Conservation (phyloP, 768 basidiomycete species). For the Serendipita sp. region DNA sequence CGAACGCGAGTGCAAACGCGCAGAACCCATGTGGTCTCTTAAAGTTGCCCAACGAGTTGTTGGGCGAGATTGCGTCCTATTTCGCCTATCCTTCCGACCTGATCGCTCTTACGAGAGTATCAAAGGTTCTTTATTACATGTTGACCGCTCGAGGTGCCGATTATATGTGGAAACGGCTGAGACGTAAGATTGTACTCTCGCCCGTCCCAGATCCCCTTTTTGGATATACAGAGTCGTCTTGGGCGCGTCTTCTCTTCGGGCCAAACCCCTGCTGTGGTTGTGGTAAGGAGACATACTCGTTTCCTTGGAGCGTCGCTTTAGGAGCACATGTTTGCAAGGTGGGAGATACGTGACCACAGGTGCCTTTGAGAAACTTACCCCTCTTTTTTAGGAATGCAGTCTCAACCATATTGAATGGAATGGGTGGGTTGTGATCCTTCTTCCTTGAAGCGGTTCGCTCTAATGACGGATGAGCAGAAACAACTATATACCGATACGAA, state of each 20-base stretch:
- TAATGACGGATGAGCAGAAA: too few species aligned
- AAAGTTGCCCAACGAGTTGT: not conserved
- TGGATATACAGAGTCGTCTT: not conserved
- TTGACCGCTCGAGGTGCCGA: not conserved
- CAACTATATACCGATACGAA: too few species aligned
- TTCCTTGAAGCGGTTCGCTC: too few species aligned
- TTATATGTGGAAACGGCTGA: not conserved
- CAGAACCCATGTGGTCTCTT: not conserved
- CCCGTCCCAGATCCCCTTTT: not conserved
- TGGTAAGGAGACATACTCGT: not conserved
- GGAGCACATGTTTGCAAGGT: not conserved
- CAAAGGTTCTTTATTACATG: not conserved
- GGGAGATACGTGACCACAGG: not conserved
- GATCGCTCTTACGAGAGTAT: not conserved
- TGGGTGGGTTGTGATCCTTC: too few species aligned
- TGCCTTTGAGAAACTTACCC: too few species aligned
- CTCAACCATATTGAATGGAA: too few species aligned
- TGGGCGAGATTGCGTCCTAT: not conserved
- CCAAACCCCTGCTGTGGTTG: not conserved
- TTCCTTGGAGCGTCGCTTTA: not conserved
- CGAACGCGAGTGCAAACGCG: too few species aligned
- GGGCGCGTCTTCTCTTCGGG: not conserved
- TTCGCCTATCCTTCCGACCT: not conserved
- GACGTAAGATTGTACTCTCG: not conserved
- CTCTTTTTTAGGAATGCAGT: too few species aligned